Evolutionary conservation across 495 filamentous ascomycete species (phyloP), one percentile per base, ranked within the genome.

Genomic region (Penicillium herquei): DNA sequence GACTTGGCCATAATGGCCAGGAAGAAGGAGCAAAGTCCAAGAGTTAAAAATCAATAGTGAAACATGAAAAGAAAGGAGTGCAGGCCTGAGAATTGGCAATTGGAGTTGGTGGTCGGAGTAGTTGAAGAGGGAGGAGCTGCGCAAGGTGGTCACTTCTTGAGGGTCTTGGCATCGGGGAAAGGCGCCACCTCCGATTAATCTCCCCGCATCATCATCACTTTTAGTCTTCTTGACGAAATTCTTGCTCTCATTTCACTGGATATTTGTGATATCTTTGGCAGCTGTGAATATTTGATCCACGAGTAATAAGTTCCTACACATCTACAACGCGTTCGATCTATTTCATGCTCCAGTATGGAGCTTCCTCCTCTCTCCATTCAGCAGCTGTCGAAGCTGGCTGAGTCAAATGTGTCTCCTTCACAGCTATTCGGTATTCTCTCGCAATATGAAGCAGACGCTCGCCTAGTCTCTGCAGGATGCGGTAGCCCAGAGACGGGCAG

Each of bases 1-100:
- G 74, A 68, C 48, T 74, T 67, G 67, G 78, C 80, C 81, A 84
- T 83, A 58, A 73, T 72, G 76, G 76, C 76, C 76, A 65, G 64
- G 54, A 62, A 68, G 54, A 59, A 65, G 64, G 58, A 58, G 63
- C 60, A 61, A 66, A 68, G 67, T 70, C 66, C 69, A 70, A 49
- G 55, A 60, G 34, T 59, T 48, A 62, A 58, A 58, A 51, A 62
- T 48, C 16, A 46, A 46, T 14, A 49, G 49, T 60, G 44, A 67
- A 52, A 58, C 65, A 68, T 64, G 56, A 70, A 68, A 68, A 37
- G 49, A 68, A 60, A 49, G 59, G 67, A 66, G 50, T 62, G 51
- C 55, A 59, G 67, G 61, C 75, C 78, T 67, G 74, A 13, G 71
- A 56, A 70, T 65, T 61, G 63, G 56, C 62, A 64, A 62, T 61